A percentile compares a stretch with the other conserved stretches of the same genome.
Evolutionary conservation across 768 basidiomycete genomes (phyloP).

Genomic region (Dioszegia hungarica): DNA sequence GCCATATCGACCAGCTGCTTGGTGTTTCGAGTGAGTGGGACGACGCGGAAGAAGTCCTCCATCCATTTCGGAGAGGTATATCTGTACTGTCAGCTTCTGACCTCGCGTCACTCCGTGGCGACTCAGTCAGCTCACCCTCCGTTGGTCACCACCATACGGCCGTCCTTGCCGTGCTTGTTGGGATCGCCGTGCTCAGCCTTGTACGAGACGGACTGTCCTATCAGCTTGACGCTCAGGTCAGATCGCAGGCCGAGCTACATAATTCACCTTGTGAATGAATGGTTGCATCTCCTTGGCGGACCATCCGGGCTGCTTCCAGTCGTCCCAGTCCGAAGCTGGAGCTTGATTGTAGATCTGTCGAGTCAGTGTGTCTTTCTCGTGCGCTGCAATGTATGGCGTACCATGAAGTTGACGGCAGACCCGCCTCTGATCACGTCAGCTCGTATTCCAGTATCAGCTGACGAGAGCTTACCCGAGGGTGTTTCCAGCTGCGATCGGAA

Average conservation of each 20-base stretch:
- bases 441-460: neutral
- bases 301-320: slow-evolving; percentile 27
- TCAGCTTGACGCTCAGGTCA: neutral
- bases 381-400: neutral
- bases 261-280: slow-evolving; percentile 15
- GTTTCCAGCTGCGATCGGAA: slow-evolving; percentile 15
- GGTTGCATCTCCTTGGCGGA: slow-evolving; percentile 13
- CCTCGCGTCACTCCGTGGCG: neutral
- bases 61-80: neutral
- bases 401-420: slow-evolving; percentile 20
- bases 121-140: slow-evolving; percentile 10
- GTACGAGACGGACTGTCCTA: neutral
- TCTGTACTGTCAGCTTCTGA: neutral
- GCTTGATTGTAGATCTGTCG: slow-evolving; percentile 23
- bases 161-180: slow-evolving; percentile 7
- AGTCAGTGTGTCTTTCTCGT: neutral
- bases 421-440: slow-evolving; percentile 10
- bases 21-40: neutral
- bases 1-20: slow-evolving; percentile 10
- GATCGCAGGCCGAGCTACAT: neutral
- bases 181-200: neutral
- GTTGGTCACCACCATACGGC: slow-evolving; percentile 7
- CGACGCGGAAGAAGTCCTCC: slow-evolving; percentile 3
- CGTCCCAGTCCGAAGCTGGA: slow-evolving; percentile 22
- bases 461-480: slow-evolving; percentile 14